Evolutionary conservation across 108 stramenopile species (phyloP), one percentile per base, ranked within the genome.

Genomic region (Thalassiosira profunda): DNA sequence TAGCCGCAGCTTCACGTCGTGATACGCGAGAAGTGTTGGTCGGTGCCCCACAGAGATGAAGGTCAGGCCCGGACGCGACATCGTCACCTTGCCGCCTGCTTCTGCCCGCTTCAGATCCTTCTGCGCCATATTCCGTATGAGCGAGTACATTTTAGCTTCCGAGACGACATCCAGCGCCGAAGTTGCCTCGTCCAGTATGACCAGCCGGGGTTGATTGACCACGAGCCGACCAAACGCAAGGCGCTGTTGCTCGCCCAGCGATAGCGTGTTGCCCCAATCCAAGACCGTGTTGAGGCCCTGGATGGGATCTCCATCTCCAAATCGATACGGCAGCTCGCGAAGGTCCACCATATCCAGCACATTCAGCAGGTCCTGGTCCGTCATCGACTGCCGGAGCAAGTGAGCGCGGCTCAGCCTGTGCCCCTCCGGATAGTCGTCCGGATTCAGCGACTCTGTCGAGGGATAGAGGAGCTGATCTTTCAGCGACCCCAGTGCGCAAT

Each of bases 11-110:
- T 90, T 86, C 15, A 76, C 60, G 42, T 96, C 90, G 61, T 98
- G 98, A 67, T 80, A 98, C 3, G 71, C 74, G 23, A 95, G 51
- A 29, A 98, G 79, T 56, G 85, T 91, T 12, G 97, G 97, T 17
- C 98, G 79, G 72, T 98, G 98, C 24, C 98, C 98, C 3, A 98
- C 98, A 67, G 92, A 93, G 2, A 98, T 82, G 47, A 84, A 94
- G 12, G 90, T 92, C 29, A 94, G 48, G 20, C 92, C 90, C 21
- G 86, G 80, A 29, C 70, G 63, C 18, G 91, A 85, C 30, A 89
- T 35, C 21, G 49, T 45, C 35, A 55, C 37, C 43, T 51, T 25
- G 48, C 60, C 34, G 36, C 52, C 46, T 9, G 31, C 24, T 4
- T 34, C 58, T 8, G 58, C 70, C 18, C 67, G 58, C 17, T 62